Conservation (phyloP, 2,329 filamentous ascomycete species). For the Claviceps sp. region DNA sequence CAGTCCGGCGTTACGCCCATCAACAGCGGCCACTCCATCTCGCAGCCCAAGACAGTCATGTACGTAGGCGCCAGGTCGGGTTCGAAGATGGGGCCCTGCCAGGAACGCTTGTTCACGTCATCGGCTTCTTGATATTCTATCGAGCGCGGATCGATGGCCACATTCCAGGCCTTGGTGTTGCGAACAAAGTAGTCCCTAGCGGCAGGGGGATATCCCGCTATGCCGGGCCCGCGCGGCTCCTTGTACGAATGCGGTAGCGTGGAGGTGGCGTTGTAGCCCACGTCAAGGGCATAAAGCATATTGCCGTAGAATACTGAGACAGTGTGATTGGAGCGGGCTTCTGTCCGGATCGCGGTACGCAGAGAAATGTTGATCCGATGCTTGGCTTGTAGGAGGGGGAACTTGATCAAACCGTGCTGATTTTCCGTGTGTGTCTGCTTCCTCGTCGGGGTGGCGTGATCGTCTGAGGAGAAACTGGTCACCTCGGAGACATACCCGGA, state of each 20-base stretch:
- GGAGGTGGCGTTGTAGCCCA: slow-evolving; percentile 16
- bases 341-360: slow-evolving; percentile 9
- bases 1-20: slow-evolving; percentile 19
- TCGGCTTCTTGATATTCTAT: slow-evolving; percentile 10
- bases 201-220: slow-evolving; percentile 11
- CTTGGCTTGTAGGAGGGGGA: slow-evolving; percentile 9
- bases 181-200: slow-evolving; percentile 20
- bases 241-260: slow-evolving; percentile 11
- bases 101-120: not conserved
- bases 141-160: slow-evolving; percentile 15
- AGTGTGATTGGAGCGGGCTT: slow-evolving; percentile 18
- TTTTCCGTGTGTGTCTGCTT: not conserved
- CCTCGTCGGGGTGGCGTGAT: not conserved
- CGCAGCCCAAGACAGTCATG: slow-evolving; percentile 23
- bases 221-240: slow-evolving; percentile 8
- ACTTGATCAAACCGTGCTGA: slow-evolving; percentile 11
- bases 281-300: slow-evolving; percentile 28
- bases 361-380: slow-evolving; percentile 11
- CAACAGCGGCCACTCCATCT: slow-evolving; percentile 22
- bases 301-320: slow-evolving; percentile 29
- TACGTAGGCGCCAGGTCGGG: slow-evolving; percentile 19
- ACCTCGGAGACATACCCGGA: not conserved
- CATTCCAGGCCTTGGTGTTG: slow-evolving; percentile 18
- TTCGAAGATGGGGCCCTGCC: slow-evolving; percentile 14
- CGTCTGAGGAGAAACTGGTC: not conserved